Evolutionary conservation across 2,329 filamentous ascomycete species (phyloP).

Genomic region (Dendryphion nanum): DNA sequence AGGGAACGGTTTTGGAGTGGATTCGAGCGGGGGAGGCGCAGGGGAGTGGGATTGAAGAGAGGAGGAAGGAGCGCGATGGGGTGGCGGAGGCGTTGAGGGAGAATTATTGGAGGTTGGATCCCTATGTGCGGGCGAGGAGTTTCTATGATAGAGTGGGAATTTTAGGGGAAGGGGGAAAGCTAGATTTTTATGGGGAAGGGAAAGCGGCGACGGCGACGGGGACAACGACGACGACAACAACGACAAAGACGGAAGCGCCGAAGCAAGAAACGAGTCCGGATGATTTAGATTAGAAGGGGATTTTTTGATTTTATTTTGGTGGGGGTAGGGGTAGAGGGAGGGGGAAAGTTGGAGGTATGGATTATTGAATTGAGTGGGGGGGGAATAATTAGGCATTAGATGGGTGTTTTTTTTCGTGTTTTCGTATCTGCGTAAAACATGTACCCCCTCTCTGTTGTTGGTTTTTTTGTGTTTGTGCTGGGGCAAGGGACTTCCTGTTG

Average conservation of each 20-base stretch:
- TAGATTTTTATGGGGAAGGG: slow-evolving; percentile 8
- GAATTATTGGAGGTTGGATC: slow-evolving; percentile 89
- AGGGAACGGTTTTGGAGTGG: slow-evolving; percentile 75
- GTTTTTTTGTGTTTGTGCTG: too few species aligned
- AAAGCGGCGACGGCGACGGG: background rate
- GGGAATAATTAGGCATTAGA: too few species aligned
- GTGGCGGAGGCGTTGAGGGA: slow-evolving; percentile 64
- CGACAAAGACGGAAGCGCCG: background rate
- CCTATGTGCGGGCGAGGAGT: slow-evolving; percentile 78
- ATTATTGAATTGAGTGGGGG: too few species aligned
- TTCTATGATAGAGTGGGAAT: slow-evolving; percentile 80
- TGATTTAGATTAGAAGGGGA: slow-evolving; percentile 11
- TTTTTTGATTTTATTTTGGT: background rate
- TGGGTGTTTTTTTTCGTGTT: too few species aligned
- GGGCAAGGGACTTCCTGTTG: too few species aligned
- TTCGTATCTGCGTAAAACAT: too few species aligned
- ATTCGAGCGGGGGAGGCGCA: slow-evolving; percentile 53
- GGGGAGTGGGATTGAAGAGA: slow-evolving; percentile 41
- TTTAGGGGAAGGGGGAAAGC: slow-evolving; percentile 60
- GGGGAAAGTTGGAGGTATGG: too few species aligned
- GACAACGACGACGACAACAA: background rate
- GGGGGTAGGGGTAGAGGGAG: too few species aligned
- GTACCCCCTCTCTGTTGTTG: too few species aligned
- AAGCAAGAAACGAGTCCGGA: slow-evolving; percentile 5
- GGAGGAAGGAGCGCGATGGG: slow-evolving; percentile 57